Evolutionary conservation across 2,329 filamentous ascomycete species (phyloP), one percentile per base, ranked within the genome.

Genomic region (Neonectria faginata): DNA sequence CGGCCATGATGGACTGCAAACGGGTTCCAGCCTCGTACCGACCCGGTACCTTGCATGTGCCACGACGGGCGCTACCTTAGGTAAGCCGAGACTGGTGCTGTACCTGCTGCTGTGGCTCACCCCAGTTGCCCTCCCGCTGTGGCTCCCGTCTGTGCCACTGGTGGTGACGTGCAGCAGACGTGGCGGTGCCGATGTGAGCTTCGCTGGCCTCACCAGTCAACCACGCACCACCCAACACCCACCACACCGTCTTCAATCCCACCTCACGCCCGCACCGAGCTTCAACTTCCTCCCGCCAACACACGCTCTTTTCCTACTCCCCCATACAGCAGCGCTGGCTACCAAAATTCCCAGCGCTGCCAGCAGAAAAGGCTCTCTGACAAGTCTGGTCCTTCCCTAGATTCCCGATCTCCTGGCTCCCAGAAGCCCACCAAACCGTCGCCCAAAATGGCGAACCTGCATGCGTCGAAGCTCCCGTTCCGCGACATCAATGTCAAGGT

Each of bases 401-500:
- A 48, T 31, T 41, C 45, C 55, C 62, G 22, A 18, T 62, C 25
- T 47, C 57, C 62, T 53, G 66, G 60, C 63, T 70, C 64, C 44
- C 39, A 39, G 54, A 63, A 66, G 63, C 64, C 36, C 36, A n/a
- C 36, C 64, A 36, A 36, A 18, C n/a, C 61, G 36, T 53, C 45
- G 57, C 64, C 57, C 61, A 62, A 57, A 58, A 83, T 83, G 81
- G 78, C 79, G 62, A 75, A 79, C 61, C 71, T 80, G 41, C 75
- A 76, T 41, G 72, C 73, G 58, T 69, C 77, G 55, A 76, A 78
- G 69, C 80, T 88, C 71, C 96, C 95, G 22, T 99, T 94, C 81
- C 89, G 95, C 77, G 96, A 99, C 84, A 97, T 98, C 84, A 99
- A 98, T 80, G 89, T 99, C 79, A 94, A 97, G 80, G 92, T 94